Percentiles rank a stretch among this genome's conserved stretches.
Evolutionary conservation across 805 yeast genomes (phyloP).

Genomic region (Lachancea sp.): DNA sequence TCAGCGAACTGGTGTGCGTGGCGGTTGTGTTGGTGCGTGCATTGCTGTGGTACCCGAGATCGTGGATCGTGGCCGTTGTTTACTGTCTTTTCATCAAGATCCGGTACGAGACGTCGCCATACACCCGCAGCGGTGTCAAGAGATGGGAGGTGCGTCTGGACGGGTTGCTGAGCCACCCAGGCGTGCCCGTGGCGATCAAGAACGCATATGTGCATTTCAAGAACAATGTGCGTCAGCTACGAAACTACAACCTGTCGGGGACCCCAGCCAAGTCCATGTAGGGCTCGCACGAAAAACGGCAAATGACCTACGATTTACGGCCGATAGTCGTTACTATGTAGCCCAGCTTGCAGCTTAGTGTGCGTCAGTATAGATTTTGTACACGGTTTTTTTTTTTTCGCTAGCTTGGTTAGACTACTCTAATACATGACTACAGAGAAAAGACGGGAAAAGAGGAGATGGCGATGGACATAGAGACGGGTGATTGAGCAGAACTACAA

Average conservation of each 20-base stretch:
- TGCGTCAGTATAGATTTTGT: too few species aligned
- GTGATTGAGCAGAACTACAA: too few species aligned
- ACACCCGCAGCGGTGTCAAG: slow-evolving; percentile 64
- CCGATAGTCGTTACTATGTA: too few species aligned
- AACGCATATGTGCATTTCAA: slow-evolving; percentile 46
- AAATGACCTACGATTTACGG: too few species aligned
- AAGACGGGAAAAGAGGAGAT: too few species aligned
- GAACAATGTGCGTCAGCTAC: slow-evolving; percentile 11
- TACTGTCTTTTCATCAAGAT: slow-evolving; percentile 64
- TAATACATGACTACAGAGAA: too few species aligned
- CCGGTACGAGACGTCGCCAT: slow-evolving; percentile 69
- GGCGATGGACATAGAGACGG: too few species aligned
- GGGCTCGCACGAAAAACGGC: too few species aligned
- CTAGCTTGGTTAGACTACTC: too few species aligned
- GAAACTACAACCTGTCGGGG: slow-evolving; percentile 8
- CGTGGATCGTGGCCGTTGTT: slow-evolving; percentile 50
- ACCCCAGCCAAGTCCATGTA: slow-evolving; percentile 5
- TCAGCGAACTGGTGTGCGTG: slow-evolving; percentile 44
- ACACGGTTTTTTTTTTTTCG: too few species aligned
- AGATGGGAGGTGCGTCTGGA: slow-evolving; percentile 62
- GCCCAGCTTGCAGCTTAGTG: too few species aligned
- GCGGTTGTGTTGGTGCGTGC: slow-evolving; percentile 45
- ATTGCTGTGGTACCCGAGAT: slow-evolving; percentile 52
- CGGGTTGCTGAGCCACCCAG: slow-evolving; percentile 46
- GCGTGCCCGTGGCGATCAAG: slow-evolving; percentile 46